These are phyloP conservation scores for Diaporthe humulicola DNA, from an alignment of 2,329 filamentous ascomycete genomes.

Conservation along the genomic window DNA sequence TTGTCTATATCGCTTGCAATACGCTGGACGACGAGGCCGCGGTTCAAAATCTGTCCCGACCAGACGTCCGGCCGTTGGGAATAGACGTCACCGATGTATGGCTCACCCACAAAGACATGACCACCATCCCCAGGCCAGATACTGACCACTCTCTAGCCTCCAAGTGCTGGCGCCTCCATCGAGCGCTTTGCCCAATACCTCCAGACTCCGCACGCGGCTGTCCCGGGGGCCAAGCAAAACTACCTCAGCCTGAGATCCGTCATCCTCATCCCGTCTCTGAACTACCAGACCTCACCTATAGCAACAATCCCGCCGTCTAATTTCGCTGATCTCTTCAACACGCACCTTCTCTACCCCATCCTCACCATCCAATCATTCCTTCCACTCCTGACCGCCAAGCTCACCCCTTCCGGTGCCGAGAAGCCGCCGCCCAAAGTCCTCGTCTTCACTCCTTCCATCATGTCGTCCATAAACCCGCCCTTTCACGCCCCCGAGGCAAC, in stretches of 20 bases:
- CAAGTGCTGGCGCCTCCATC: slow-evolving; percentile 76
- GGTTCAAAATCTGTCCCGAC: slow-evolving; percentile 80
- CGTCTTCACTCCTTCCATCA: slow-evolving; percentile 83
- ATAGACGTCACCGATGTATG: slow-evolving; percentile 86
- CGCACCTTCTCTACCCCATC: slow-evolving; percentile 90
- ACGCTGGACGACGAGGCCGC: slow-evolving; percentile 87
- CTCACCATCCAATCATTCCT: slow-evolving; percentile 90
- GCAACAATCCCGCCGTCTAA: slow-evolving; percentile 86
- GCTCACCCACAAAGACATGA: slow-evolving; percentile 38
- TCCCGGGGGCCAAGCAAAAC: slow-evolving; percentile 81
- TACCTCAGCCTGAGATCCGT: slow-evolving; percentile 83
- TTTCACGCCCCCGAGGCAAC: slow-evolving; percentile 89
- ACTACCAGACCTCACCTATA: slow-evolving; percentile 86
- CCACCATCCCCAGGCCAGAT: not conserved
- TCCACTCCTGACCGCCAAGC: slow-evolving; percentile 77
- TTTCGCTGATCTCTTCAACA: slow-evolving; percentile 93
- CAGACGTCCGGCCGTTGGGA: slow-evolving; percentile 85
- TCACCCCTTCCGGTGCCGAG: slow-evolving; percentile 62
- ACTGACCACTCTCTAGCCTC: slow-evolving; percentile 63
- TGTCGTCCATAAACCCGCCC: slow-evolving; percentile 82
- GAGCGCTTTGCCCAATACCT: slow-evolving; percentile 80
- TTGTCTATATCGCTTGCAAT: slow-evolving; percentile 91
- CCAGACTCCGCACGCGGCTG: slow-evolving; percentile 80
- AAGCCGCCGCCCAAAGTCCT: slow-evolving; percentile 76
- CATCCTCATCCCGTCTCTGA: slow-evolving; percentile 84